Conservation (phyloP, 768 basidiomycete species). For the Kwoniella bestiolae region DNA sequence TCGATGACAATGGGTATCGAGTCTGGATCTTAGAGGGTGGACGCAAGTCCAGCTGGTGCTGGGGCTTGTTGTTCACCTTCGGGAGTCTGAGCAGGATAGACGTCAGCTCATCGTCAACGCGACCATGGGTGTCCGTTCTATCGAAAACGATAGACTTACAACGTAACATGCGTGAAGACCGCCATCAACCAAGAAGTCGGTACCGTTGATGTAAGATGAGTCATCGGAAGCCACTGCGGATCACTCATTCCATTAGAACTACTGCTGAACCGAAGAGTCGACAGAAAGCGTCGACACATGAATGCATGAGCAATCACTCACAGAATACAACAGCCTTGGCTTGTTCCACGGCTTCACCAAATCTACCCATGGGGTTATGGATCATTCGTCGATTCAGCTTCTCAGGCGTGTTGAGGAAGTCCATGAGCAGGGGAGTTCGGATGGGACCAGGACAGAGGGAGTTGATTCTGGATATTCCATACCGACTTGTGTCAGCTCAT, state of each 20-base stretch:
- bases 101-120: neutral
- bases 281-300: neutral
- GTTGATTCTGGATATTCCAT: conserved; percentile 72
- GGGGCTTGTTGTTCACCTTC: conserved; percentile 24
- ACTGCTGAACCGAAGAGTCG: neutral
- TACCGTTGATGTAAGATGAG: conserved; percentile 93
- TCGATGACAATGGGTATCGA: too few species aligned
- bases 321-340: conserved; percentile 91
- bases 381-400: conserved; percentile 88
- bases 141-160: too few species aligned
- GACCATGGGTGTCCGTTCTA: too few species aligned
- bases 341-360: conserved; percentile 94
- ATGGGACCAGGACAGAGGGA: conserved; percentile 94
- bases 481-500: too few species aligned
- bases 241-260: neutral
- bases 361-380: conserved; percentile 88
- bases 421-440: conserved; percentile 95
- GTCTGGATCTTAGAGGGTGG: conserved; percentile 11
- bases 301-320: too few species aligned
- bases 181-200: conserved; percentile 95
- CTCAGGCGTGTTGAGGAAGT: conserved; percentile 94
- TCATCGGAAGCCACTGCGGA: conserved; percentile 86
- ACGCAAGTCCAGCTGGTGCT: conserved; percentile 32
- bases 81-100: conserved; percentile 23
- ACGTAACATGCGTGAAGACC: conserved; percentile 92